Evolutionary conservation across 2,329 filamentous ascomycete genomes (phyloP), one percentile per base, ranked within the genome.

Genomic region (Fusarium bactridioides): DNA sequence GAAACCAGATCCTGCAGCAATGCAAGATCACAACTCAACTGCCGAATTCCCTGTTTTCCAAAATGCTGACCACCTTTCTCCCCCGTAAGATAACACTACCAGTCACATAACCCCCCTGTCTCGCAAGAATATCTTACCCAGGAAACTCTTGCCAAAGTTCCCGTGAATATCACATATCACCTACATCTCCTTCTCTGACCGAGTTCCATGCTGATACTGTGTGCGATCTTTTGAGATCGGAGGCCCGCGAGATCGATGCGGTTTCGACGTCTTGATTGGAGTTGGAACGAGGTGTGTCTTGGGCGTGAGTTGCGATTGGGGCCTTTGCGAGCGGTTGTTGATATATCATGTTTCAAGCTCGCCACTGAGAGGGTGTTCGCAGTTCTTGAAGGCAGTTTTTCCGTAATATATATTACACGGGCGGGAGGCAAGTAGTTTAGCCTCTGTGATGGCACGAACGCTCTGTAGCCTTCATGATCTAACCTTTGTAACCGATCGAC

Each of bases 111-210:
- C 47, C 35, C 48, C 55, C 50, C 51, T 66, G 57, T 25, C 25
- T 68, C 55, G 44, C 47, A 56, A 60, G 27, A 45, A 55, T 50
- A 37, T 29, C 67, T 45, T 45, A 27, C 23, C 66, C 57, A 43
- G 70, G 70, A 55, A 50, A 67, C 60, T 69, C 65, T 59, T 70
- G 65, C 41, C 38, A 45, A 23, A 12, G 33, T 33, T 37, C 53
- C 35, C 25, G 38, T 21, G 33, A 29, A 64, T 50, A 47, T 72
- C 68, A 72, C 33, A 69, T 72, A 58, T 72, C 69, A 64, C 48
- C 55, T 70, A 44, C 54, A 18, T 5, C 2, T 8, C 31, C 31
- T 53, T 37, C 37, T 33, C 25, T 51, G 33, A 41, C 60, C 54
- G 40, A 45, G 60, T 65, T 56, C 50, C 65, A 69, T 43, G 40